Percentiles rank a stretch among this genome's conserved stretches.
These are phyloP conservation scores for Trichophyton benhamiae DNA, from an alignment of 2,329 filamentous ascomycete species.

Conservation along the genomic window DNA sequence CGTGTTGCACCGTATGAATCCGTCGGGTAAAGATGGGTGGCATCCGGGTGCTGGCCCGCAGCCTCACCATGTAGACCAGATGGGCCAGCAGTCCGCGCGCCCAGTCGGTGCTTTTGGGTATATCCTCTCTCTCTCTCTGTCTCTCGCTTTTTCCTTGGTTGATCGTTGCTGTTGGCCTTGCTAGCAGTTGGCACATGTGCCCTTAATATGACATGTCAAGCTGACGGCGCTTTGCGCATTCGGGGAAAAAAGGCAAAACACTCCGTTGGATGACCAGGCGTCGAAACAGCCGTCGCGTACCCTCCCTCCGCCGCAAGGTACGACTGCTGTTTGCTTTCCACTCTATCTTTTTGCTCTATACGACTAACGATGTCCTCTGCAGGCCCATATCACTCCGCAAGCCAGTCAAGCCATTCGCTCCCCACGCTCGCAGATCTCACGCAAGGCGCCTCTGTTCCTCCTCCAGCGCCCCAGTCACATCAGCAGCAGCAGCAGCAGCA, in stretches of 20 bases:
- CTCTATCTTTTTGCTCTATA: not conserved
- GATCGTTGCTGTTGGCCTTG: not conserved
- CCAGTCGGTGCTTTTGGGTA: slow-evolving; percentile 36
- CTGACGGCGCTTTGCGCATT: not conserved
- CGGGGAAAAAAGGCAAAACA: slow-evolving; percentile 24
- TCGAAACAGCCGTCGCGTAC: slow-evolving; percentile 21
- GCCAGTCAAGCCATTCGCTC: slow-evolving; percentile 35
- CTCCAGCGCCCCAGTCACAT: slow-evolving; percentile 23
- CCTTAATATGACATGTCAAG: not conserved
- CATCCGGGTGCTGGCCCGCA: slow-evolving; percentile 29
- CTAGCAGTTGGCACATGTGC: not conserved
- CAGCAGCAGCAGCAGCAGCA: slow-evolving; percentile 30
- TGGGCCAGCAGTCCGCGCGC: slow-evolving; percentile 30
- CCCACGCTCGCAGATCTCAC: slow-evolving; percentile 37
- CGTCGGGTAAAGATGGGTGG: slow-evolving; percentile 33
- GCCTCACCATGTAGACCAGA: slow-evolving; percentile 32
- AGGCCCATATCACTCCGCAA: slow-evolving; percentile 32
- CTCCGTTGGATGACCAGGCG: slow-evolving; percentile 25
- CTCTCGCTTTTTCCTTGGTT: not conserved
- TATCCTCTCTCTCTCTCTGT: slow-evolving; percentile 10
- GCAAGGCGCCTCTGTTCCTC: slow-evolving; percentile 30
- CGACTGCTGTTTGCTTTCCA: slow-evolving; percentile 11
- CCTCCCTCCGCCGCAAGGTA: slow-evolving; percentile 30
- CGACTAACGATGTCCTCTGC: not conserved
- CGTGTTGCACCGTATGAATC: slow-evolving; percentile 24